Evolutionary conservation across 2,329 filamentous ascomycete genomes (phyloP).

Genomic region (Cercospora sp.): DNA sequence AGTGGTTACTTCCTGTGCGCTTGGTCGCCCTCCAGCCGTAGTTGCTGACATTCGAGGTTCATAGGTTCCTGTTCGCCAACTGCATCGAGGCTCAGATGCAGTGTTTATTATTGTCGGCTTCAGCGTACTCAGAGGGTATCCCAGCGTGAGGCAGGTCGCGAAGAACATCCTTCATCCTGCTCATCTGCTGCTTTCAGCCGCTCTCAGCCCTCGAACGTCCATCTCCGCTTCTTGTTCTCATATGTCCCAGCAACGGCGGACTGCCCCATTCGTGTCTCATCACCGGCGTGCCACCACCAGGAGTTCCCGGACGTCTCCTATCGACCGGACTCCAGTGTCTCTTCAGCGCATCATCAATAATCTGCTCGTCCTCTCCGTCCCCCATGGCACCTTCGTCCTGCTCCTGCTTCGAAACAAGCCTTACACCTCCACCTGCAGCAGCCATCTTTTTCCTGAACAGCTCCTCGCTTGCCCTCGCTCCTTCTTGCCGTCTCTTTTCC

Average conservation of each 20-base stretch:
- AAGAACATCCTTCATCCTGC: background rate
- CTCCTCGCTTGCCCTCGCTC: conserved; percentile 37
- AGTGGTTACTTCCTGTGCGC: background rate
- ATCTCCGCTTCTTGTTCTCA: conserved; percentile 30
- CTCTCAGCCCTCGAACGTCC: conserved; percentile 16
- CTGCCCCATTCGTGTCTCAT: conserved; percentile 39
- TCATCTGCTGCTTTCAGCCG: conserved; percentile 10
- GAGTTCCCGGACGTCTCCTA: conserved; percentile 34
- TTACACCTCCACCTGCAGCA: conserved; percentile 27
- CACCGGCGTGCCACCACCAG: conserved; percentile 21
- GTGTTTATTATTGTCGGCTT: background rate
- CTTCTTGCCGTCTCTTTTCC: conserved; percentile 60
- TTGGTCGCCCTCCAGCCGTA: background rate
- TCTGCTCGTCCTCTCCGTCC: conserved; percentile 30
- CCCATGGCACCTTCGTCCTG: conserved; percentile 22
- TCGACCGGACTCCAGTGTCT: conserved; percentile 38
- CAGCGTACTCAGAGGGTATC: background rate
- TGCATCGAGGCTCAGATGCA: background rate
- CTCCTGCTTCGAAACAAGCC: conserved; percentile 30
- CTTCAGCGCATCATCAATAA: conserved; percentile 35
- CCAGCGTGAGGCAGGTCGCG: background rate
- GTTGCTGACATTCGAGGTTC: background rate
- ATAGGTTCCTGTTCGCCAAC: background rate
- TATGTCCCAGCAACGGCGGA: conserved; percentile 26
- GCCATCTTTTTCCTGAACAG: conserved; percentile 33